These are phyloP conservation scores for Cryptosporidium tyzzeri DNA, from an alignment of 169 alveolate genomes.

Conservation along the genomic window DNA sequence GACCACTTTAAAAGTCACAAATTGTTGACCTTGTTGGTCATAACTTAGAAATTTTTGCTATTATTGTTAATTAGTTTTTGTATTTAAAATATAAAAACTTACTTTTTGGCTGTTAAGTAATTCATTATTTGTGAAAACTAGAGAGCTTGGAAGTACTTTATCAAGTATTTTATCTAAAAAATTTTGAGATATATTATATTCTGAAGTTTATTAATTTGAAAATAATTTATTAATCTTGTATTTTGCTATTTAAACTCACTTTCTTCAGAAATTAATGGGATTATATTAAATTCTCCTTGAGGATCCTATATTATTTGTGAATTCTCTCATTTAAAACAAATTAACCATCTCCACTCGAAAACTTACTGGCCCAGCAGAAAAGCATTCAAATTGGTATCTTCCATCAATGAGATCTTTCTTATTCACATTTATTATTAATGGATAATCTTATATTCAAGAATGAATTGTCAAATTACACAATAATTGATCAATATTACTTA, in stretches of 20 bases:
- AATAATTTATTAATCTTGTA: background rate
- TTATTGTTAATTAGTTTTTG: background rate
- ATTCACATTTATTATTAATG: slow-evolving; percentile 30
- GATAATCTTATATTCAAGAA: background rate
- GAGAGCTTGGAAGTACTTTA: slow-evolving; percentile 17
- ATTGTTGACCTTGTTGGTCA: background rate
- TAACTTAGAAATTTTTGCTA: background rate
- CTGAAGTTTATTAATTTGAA: background rate
- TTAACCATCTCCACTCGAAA: background rate
- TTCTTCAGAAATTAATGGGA: slow-evolving; percentile 15
- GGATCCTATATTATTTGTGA: slow-evolving; percentile 19
- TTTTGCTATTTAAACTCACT: slow-evolving; percentile 5
- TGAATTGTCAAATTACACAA: background rate
- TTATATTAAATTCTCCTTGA: slow-evolving; percentile 37
- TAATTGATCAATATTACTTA: background rate
- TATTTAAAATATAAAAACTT: background rate
- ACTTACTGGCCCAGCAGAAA: slow-evolving; percentile 69
- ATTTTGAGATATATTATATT: background rate
- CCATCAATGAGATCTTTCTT: background rate
- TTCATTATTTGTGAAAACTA: background rate
- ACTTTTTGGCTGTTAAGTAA: slow-evolving; percentile 4
- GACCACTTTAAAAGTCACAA: background rate
- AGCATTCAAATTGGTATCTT: slow-evolving; percentile 49
- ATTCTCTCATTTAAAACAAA: background rate
- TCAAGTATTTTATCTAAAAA: background rate